Evolutionary conservation across 1,284 basidiomycete species (phyloP), one percentile per base, ranked within the genome.

Genomic region (Takashimella tepidaria): DNA sequence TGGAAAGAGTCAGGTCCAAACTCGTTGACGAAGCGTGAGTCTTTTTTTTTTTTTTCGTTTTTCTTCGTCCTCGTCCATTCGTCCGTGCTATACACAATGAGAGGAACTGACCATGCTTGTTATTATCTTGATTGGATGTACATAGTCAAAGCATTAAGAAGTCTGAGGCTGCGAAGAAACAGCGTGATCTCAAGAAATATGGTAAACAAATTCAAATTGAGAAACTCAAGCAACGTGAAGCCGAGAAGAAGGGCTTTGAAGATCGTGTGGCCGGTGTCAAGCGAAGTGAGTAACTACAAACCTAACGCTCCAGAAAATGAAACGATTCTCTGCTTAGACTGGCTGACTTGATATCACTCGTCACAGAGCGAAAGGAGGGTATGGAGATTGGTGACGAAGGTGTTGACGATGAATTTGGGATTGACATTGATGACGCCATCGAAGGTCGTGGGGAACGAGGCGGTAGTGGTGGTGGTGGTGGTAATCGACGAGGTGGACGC

Each of bases 111-210:
- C n/a, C n/a, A n/a, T n/a, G n/a, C n/a, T n/a, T n/a, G n/a, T n/a
- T n/a, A n/a, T n/a, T n/a, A n/a, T n/a, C n/a, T n/a, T n/a, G n/a
- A n/a, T n/a, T n/a, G n/a, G n/a, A n/a, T 37, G 31, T 16, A 37
- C 31, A 37, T 46, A 79, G 81, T 24, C 89, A 92, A 3, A 81
- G 83, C 2, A 92, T 98, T 69, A 93, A 97, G 76, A 89, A 88
- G 71, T 83, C 86, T 56, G 93, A 98, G 70, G 88, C 91, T 53
- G 93, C 92, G 68, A 84, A 89, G 67, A 87, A 86, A 68, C 89
- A 97, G 76, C 82, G 95, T 49, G 89, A 97, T 69, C 87, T 92
- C 57, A 98, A 98, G 80, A 98, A 98, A 81, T 96, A 90, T 69
- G 95, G 95, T 47, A 98, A 98, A 76, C 91, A 97, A 76, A 92